Conservation (phyloP, 2,329 filamentous ascomycete species). For the Penicillium verrucosum region DNA sequence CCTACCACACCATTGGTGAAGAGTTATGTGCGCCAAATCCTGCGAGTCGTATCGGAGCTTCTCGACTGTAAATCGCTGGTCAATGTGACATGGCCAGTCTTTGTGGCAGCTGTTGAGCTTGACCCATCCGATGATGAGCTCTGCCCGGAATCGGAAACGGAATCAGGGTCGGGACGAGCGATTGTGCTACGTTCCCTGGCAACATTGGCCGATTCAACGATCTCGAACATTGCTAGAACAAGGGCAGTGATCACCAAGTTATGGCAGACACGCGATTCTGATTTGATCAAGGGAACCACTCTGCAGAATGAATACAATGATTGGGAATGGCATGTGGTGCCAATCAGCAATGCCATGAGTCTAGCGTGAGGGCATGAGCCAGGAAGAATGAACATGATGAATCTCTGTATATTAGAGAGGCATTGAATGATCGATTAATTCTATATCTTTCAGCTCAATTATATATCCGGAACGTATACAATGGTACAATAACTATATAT, state of each 20-base stretch:
- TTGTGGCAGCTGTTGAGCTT: constrained; percentile 46
- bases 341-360: constrained; percentile 43
- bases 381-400: background rate
- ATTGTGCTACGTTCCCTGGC: constrained; percentile 43
- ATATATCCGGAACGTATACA: background rate
- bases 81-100: constrained; percentile 44
- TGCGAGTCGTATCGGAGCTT: constrained; percentile 34
- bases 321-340: constrained; percentile 44
- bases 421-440: background rate
- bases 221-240: constrained; percentile 46
- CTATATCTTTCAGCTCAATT: background rate
- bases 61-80: constrained; percentile 33
- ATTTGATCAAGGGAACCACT: constrained; percentile 25
- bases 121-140: constrained; percentile 39
- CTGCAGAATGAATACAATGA: constrained; percentile 33
- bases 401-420: background rate
- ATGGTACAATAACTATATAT: background rate
- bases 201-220: constrained; percentile 41
- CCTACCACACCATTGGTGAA: constrained; percentile 40
- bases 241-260: constrained; percentile 48
- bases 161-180: constrained; percentile 33
- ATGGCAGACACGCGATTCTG: constrained; percentile 46
- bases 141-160: constrained; percentile 23
- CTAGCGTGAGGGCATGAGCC: constrained; percentile 31
- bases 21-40: constrained; percentile 33